Evolutionary conservation across 2,329 filamentous ascomycete species (phyloP), one percentile per base, ranked within the genome.

Genomic region (Monilinia laxa): DNA sequence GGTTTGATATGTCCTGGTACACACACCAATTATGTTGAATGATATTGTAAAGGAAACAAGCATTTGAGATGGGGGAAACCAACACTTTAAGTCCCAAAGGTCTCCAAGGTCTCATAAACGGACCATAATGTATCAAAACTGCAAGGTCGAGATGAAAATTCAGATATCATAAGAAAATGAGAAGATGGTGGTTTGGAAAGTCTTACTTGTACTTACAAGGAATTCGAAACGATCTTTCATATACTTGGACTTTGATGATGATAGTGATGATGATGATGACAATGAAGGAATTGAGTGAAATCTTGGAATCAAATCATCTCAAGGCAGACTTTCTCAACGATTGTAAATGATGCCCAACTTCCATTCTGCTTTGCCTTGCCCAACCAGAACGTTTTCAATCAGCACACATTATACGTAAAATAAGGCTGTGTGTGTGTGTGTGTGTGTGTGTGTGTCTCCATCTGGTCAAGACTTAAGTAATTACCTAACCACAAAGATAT

Each of bases 361-460:
- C 5, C 31, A 35, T 35, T 35, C 31, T 42, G 35, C 35, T 42
- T 7, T 28, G 35, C 60, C 31, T n/a, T 42, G 56, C 52, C 6
- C 14, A 25, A 47, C 9, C 6, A 40, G 16, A 42, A 10, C n/a
- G 20, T 18, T 23, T 35, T 31, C 1, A 20, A 14, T 23, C 42
- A 65, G n/a, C 42, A 59, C 54, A 42, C 38, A 25, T 14, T 40
- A 14, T 40, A 40, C 38, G 31, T 35, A 56, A 35, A n/a, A n/a
- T 23, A 38, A 25, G 62, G 62, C 53, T 65, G 53, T 64, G 40
- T 58, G 62, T 64, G 42, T 42, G 53, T 64, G 40, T 65, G 53
- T 64, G 40, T 65, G 53, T 64, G 40, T 65, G 53, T 64, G 40
- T 58, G 62, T 64, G 42, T 42, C 53, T 58, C 53, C 20, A 25